Evolutionary conservation across 495 filamentous ascomycete genomes (phyloP), one percentile per base, ranked within the genome.

Genomic region (Paragyromitra xinjiangensis): DNA sequence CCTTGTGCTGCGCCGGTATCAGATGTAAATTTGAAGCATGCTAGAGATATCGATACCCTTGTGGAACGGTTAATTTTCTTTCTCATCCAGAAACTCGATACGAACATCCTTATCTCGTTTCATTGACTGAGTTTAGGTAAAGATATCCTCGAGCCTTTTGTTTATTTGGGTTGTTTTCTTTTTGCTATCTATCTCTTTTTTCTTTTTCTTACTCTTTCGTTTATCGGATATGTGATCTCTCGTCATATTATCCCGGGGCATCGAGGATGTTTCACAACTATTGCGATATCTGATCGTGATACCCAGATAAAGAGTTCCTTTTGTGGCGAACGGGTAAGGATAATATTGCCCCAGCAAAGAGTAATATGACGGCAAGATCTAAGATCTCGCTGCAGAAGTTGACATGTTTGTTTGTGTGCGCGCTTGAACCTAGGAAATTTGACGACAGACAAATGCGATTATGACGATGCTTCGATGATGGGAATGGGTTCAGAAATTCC

Each of bases 361-460:
- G 14, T 14, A 6, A 42, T 69, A n/a, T 51, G 34, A 37, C 40
- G 50, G 71, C 24, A 67, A 73, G 71, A 74, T 74, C 71, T 74
- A 39, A 69, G 71, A 74, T 74, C 71, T 69, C 39, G 53, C 51
- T 53, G 40, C 39, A 56, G 48, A 66, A 68, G 39, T 39, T 68
- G 39, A 50, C 26, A 50, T 73, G 8, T 69, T 69, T 51, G 14
- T 26, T 42, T 58, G 9, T 45, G 34, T 29, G 24, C 26, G n/a
- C 8, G 26, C n/a, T 45, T 40, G 14, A 40, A 53, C 29, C 24
- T 74, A 24, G 50, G 37, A 16, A 34, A 55, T 19, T 56, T n/a
- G 51, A 14, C 1, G 56, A 55, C 12, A 51, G 68, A 65, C 73
- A 76, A 58, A 45, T 64, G 58, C 58, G 73, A 76, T 73, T 72